A percentile compares a stretch with the other conserved stretches of the same genome.
Evolutionary conservation across 1,284 basidiomycete genomes (phyloP).

Genomic region (Megacollybia platyphylla): DNA sequence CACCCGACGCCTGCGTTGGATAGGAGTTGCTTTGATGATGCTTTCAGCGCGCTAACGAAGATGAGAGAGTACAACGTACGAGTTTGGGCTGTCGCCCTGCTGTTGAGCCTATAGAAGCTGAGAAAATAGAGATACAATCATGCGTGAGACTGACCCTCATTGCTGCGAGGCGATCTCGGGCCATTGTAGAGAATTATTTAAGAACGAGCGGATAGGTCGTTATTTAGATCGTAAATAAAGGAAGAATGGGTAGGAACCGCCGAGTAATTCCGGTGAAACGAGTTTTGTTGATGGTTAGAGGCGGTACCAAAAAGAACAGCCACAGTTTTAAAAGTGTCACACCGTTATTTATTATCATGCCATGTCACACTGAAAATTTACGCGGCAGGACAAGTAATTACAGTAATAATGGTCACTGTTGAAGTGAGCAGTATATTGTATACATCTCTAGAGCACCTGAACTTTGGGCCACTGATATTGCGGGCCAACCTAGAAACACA

Average conservation of each 20-base stretch:
- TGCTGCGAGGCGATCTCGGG: slow-evolving; percentile 73
- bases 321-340: too few relatives aligned
- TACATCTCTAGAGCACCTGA: slow-evolving; percentile 26
- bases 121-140: not conserved
- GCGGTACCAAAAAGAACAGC: too few relatives aligned
- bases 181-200: slow-evolving; percentile 30
- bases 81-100: slow-evolving; percentile 38
- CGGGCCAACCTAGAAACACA: slow-evolving; percentile 46
- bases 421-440: slow-evolving; percentile 7
- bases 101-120: slow-evolving; percentile 46
- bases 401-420: slow-evolving; percentile 6
- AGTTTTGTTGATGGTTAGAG: too few relatives aligned
- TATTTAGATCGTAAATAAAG: not conserved
- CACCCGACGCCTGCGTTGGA: slow-evolving; percentile 46
- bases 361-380: too few relatives aligned
- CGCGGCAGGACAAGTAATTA: too few relatives aligned
- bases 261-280: not conserved
- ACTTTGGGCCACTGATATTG: slow-evolving; percentile 53
- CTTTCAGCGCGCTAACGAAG: not conserved
- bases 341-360: too few relatives aligned
- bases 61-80: slow-evolving; percentile 22
- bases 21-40: slow-evolving; percentile 38
- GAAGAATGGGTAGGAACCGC: slow-evolving; percentile 1
- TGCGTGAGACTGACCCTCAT: slow-evolving; percentile 46
- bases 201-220: not conserved